Conservation (phyloP, 768 basidiomycete species). For the Boletus bicolor region DNA sequence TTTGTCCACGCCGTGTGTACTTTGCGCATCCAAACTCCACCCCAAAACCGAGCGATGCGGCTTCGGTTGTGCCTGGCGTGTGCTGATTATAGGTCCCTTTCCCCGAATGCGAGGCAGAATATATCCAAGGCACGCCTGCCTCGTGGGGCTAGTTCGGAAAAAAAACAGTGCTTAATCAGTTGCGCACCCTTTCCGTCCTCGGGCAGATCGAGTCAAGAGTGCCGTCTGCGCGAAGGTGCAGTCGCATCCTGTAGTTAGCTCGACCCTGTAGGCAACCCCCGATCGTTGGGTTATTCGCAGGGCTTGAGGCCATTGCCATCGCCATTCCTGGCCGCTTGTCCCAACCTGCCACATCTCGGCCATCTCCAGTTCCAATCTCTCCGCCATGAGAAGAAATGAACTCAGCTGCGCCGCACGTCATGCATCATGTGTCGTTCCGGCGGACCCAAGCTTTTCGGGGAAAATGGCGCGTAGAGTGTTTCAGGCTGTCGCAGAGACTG, state of each 20-base stretch:
- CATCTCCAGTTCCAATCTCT: neutral
- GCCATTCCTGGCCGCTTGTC: neutral
- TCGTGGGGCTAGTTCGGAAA: slow-evolving; percentile 2
- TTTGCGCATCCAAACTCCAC: slow-evolving; percentile 12
- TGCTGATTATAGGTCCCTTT: slow-evolving; percentile 1
- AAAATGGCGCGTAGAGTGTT: neutral
- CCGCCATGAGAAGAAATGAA: neutral
- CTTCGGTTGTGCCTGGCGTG: slow-evolving; percentile 8
- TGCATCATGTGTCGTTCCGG: neutral
- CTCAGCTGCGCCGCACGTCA: neutral
- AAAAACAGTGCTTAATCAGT: neutral
- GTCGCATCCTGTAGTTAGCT: neutral
- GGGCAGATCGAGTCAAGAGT: neutral
- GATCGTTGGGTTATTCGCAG: neutral
- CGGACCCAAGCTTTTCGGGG: neutral
- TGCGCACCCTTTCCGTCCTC: slow-evolving; percentile 4
- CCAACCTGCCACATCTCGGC: neutral
- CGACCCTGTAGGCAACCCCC: neutral
- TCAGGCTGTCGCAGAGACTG: neutral
- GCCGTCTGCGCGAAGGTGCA: neutral
- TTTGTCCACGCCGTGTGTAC: neutral
- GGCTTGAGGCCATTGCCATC: neutral
- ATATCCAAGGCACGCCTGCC: slow-evolving; percentile 4
- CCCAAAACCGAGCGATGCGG: neutral
- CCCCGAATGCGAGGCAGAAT: neutral